A percentile compares a stretch with the other conserved stretches of the same genome.
phyloP scores from a whole-genome alignment of 495 filamentous ascomycete genomes.

The Daldinia grandis region DNA sequence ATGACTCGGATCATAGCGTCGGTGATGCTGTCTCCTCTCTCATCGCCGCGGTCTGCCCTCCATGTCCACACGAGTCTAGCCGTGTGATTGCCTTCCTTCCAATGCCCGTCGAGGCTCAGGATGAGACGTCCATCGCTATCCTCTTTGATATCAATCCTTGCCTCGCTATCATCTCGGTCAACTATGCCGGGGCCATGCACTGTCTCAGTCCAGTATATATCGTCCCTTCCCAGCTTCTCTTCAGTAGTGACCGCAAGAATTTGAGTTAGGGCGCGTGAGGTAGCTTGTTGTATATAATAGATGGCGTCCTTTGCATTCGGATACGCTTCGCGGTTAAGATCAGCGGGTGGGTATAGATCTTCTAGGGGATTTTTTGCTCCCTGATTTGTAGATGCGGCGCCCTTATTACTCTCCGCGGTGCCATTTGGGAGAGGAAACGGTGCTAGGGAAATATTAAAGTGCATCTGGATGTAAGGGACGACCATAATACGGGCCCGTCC shows the following conservation, averaged over 20 bases:
- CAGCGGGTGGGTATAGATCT: constrained; percentile 37
- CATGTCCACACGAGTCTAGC: constrained; percentile 19
- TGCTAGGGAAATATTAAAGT: constrained; percentile 46
- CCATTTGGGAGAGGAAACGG: constrained; percentile 18
- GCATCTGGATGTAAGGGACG: constrained; percentile 41
- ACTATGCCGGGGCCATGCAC: constrained; percentile 22
- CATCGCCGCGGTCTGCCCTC: constrained; percentile 11
- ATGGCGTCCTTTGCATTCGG: constrained; percentile 36
- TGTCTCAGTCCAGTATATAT: constrained; percentile 33
- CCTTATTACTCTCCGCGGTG: neutral
- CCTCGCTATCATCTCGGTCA: constrained; percentile 23
- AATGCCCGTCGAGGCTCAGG: constrained; percentile 30
- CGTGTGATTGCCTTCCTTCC: neutral
- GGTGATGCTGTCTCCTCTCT: neutral
- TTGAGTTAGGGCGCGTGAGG: constrained; percentile 29
- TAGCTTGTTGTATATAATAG: constrained; percentile 43
- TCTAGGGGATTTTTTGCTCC: constrained; percentile 32
- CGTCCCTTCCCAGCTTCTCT: constrained; percentile 17
- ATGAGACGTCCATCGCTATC: constrained; percentile 20
- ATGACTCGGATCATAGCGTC: constrained; percentile 6
- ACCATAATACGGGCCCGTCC: constrained; percentile 42
- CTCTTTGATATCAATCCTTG: constrained; percentile 17
- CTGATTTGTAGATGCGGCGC: constrained; percentile 11
- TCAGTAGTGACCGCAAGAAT: constrained; percentile 16
- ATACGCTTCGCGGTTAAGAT: constrained; percentile 37